Conservation (phyloP, 106 monocot species). For the Dioscorea dumetorum region DNA sequence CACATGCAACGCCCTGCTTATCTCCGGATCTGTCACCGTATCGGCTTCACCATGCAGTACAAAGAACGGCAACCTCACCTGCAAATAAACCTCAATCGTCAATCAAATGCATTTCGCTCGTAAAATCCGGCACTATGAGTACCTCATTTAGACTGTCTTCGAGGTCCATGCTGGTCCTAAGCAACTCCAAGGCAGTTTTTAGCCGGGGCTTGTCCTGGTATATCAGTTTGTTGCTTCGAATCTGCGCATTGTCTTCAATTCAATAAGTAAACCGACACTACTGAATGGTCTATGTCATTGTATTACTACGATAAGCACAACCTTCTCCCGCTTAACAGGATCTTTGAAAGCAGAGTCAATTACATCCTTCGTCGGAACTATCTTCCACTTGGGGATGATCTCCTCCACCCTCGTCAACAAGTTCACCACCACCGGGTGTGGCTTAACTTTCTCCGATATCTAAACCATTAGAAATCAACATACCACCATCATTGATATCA, state of each 20-base stretch:
- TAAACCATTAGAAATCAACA: slow-evolving; percentile 1
- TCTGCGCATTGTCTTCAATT: slow-evolving; percentile 17
- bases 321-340: slow-evolving; percentile 80
- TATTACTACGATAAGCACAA: slow-evolving; percentile 3
- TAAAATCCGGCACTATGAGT: not conserved
- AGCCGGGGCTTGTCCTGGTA: slow-evolving; percentile 95
- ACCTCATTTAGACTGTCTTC: slow-evolving; percentile 61
- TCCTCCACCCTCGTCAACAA: slow-evolving; percentile 74
- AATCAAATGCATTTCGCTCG: no score
- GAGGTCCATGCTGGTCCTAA: slow-evolving; percentile 68
- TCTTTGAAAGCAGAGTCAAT: slow-evolving; percentile 89
- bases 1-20: slow-evolving; percentile 75
- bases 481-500: no score
- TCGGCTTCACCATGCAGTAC: slow-evolving; percentile 86
- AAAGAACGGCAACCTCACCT: slow-evolving; percentile 81
- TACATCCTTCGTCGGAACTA: slow-evolving; percentile 91
- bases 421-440: slow-evolving; percentile 74
- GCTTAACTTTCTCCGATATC: slow-evolving; percentile 98
- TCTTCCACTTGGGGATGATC: slow-evolving; percentile 96
- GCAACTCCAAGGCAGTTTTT: slow-evolving; percentile 89
- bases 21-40: slow-evolving; percentile 92
- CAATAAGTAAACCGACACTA: no score
- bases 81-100: slow-evolving; percentile 20
- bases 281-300: no score
- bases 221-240: slow-evolving; percentile 73